Base-by-base conservation (phyloP, 441 rosid species). In the Melastoma candidum region DNA sequence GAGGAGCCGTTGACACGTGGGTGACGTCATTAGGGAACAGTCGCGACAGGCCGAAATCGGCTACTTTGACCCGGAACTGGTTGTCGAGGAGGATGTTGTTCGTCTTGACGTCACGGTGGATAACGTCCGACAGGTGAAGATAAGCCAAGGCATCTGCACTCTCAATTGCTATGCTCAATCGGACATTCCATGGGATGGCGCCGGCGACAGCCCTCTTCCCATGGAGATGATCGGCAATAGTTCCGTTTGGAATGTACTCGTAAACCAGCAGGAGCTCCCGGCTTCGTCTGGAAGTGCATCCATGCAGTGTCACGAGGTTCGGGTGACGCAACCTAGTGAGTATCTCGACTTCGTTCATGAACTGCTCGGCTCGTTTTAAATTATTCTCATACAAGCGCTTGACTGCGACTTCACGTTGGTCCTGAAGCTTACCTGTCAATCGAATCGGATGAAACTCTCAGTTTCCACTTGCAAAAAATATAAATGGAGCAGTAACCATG, bases 201-300 rank as follows among this genome's bases (percentile, higher is more conserved):
- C 11, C 10, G n/a, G 47, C 0, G 46, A 32, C 0, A 24, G 65
- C 51, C 7, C 58, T 36, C 47, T 47, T 47, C 14, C 65, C 59
- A 0, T 53, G 54, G 32, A 61, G 65, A 7, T 61, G 65, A 41
- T 61, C 65, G 26, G 65, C 59, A 12, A 61, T 11, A 3, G 65
- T 61, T 17, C 22, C 22, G 22, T 17, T 17, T 17, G 22, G 22
- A 17, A 17, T 17, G 22, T 17, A 17, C 22, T 61, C 65, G 14
- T 53, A 61, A 8, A 61, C 58, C 2, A 61, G 5, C 53, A 61
- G 58, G 10, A 61, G 58, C 47, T 61, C 65, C 25, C 51, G 51
- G 53, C 65, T 61, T 54, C 58, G 41, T 11, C 53, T 61, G 2
- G 65, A 61, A 22, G 65, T 61, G 65, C 58, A 61, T 61, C 65